phyloP scores from a whole-genome alignment of 177 flowering plant genomes.

The Vitis hybrid region DNA sequence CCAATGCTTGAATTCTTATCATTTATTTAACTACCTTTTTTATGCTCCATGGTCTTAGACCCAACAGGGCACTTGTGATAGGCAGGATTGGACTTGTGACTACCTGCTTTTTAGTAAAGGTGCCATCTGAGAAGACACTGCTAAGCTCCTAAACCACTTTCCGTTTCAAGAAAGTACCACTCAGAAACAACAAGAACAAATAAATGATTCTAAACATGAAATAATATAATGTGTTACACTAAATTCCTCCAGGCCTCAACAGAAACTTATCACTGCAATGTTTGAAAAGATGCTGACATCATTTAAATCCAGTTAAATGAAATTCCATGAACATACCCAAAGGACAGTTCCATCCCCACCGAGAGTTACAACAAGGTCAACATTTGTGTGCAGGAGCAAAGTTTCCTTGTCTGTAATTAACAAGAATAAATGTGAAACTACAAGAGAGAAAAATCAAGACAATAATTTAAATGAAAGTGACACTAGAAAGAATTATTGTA shows the following conservation, averaged over 20 bases:
- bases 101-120: background rate
- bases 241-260: too few species aligned
- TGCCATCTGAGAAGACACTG: background rate
- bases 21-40: background rate
- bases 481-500: too few species aligned
- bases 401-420: constrained; percentile 64
- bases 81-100: background rate
- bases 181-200: background rate
- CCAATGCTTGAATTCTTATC: background rate
- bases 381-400: constrained; percentile 66
- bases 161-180: background rate
- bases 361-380: constrained; percentile 93
- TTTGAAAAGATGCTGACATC: background rate
- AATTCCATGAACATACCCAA: constrained; percentile 66
- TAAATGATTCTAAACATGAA: background rate
- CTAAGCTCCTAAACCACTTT: background rate
- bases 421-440: constrained; percentile 2
- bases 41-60: background rate
- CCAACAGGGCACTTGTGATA: background rate
- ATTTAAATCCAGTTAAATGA: background rate
- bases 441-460: background rate
- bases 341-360: constrained; percentile 99
- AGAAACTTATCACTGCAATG: background rate
- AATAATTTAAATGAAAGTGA: background rate
- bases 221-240: too few species aligned